These are phyloP conservation scores for Hypomyces perniciosus DNA, from an alignment of 2,329 filamentous ascomycete species.

Conservation along the genomic window DNA sequence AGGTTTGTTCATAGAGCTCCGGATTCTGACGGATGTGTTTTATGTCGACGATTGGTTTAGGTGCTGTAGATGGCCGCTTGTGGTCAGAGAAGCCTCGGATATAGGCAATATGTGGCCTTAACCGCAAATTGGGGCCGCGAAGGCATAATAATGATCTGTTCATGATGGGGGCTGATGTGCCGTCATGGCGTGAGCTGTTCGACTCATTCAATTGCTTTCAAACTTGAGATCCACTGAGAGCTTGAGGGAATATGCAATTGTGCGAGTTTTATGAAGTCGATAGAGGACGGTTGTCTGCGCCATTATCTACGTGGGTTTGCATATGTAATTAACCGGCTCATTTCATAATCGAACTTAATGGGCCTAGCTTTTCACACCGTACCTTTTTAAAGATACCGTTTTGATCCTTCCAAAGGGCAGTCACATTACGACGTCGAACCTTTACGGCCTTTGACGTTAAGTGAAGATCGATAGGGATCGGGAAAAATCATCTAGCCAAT, in stretches of 20 bases:
- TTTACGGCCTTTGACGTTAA: no score
- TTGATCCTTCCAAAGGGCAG: no score
- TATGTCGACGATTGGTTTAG: constrained; percentile 74
- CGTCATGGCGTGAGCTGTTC: not conserved
- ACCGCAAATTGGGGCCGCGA: constrained; percentile 10
- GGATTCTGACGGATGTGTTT: constrained; percentile 86
- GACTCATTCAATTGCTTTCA: not conserved
- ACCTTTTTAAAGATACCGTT: no score
- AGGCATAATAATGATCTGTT: constrained; percentile 19
- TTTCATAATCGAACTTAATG: no score
- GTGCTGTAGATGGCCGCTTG: constrained; percentile 62
- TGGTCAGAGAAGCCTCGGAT: constrained; percentile 4
- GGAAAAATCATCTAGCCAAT: no score
- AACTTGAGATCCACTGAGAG: not conserved
- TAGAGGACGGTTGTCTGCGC: no score
- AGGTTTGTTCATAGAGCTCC: constrained; percentile 75
- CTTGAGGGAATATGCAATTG: not conserved
- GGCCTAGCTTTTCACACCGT: no score
- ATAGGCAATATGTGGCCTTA: not conserved
- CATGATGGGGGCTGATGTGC: constrained; percentile 21
- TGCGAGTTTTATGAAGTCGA: not conserved
- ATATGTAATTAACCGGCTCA: no score
- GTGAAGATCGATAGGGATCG: no score
- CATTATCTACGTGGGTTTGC: no score
- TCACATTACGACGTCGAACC: no score